Evolutionary conservation across 106 monocot genomes (phyloP), one percentile per base, ranked within the genome.

Genomic region (Acorus calamus): DNA sequence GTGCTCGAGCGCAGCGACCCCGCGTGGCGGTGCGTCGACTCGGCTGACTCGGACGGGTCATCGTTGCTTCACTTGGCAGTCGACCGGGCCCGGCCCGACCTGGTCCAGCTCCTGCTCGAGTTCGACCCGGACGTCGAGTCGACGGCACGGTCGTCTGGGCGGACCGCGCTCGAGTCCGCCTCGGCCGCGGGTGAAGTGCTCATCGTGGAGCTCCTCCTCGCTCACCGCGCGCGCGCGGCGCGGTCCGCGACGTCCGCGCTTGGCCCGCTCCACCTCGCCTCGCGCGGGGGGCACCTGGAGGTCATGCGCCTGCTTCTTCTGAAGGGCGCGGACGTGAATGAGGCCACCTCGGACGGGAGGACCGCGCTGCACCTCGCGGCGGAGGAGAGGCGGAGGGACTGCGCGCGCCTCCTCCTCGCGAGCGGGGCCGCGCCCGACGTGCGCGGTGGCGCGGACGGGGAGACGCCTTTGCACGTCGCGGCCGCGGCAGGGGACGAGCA

Each of bases 51-150:
- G 49, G 10, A 8, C 5, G 84, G 84, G 0, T 58, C 55, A 50
- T 70, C 69, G 11, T 60, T 84, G 9, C 80, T 84, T 6, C 80
- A 84, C 46, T 9, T 80, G 14, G 80, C 84, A 3, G 65, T 84
- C 43, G 66, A 53, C 11, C 59, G 50, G 4, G 46, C 74, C 55
- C 76, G 84, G 10, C 70, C 84, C 2, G 84, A 84, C 4, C 55
- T 84, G 5, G 84, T 84, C 3, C 80, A 80, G 76, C 56, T 84
- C 41, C 49, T 84, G 4, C 73, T 84, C 58, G 80, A 84, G 62
- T 84, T 67, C 74, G 67, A 63, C 10, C 70, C 84, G 0, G 61
- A 84, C 66, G 67, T 80, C 44, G 80, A 80, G 55, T 55, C 70
- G 11, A 7, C 46, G 28, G 63, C 46, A 54, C 76, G 66, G 13